Evolutionary conservation across 331 rosid species (phyloP), one percentile per base, ranked within the genome.

Genomic region (Cucumis variabilis): DNA sequence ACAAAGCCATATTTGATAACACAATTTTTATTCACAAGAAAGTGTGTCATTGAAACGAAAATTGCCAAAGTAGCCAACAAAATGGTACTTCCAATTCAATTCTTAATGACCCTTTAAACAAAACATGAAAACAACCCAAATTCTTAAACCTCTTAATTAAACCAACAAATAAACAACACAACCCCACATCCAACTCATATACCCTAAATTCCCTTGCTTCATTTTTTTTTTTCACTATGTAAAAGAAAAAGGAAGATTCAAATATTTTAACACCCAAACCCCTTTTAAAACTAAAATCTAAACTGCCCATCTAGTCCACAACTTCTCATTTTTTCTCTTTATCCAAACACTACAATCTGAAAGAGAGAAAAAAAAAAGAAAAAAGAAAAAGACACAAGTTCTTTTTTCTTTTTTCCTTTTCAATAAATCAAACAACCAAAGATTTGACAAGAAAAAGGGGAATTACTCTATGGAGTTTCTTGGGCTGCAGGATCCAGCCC

Each of bases 401-500:
- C 7, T 17, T 3, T 11, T 6, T 41, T 41, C 1, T 44, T 44
- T 17, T 2, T 4, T 58, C 44, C 7, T 21, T 10, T 6, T 17
- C 55, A 51, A 58, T 12, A 24, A 25, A 5, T 74, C 51, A 58
- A 13, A 6, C 30, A 44, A n/a, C 79, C 79, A 20, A 19, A 13
- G 7, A 50, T 51, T n/a, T 68, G 60, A 70, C n/a, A 73, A 37
- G 25, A 68, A 68, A 68, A 68, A 25, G 17, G 19, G n/a, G 41
- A 51, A 51, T 69, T 85, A 50, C 28, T 69, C 67, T 37, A 82
- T 0, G 75, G 87, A 13, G 69, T 82, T 10, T 88, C 86, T 67
- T 73, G 91, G 44, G 48, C 86, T 41, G 71, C 13, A 0, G 90
- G 41, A 79, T 78, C 87, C 90, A 66, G 86, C 85, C 70, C 83